phyloP scores from a whole-genome alignment of 768 basidiomycete genomes.

The Lanmaoa rubissima region DNA sequence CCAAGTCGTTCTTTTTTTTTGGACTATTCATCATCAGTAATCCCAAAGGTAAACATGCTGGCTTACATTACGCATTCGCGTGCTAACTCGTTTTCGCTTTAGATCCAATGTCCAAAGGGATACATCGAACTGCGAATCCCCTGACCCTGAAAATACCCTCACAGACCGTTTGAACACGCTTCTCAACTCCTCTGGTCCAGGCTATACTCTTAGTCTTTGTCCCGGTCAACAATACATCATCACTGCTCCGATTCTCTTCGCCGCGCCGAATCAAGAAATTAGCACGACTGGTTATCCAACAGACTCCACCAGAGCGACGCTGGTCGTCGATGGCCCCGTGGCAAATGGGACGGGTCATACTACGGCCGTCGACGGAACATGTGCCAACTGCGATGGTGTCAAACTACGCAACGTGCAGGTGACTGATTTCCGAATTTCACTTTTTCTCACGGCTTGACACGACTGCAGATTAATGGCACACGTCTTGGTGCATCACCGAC shows the following conservation, averaged over 20 bases:
- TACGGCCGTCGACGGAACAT: slow-evolving; percentile 69
- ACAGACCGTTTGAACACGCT: slow-evolving; percentile 65
- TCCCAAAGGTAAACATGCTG: slow-evolving; percentile 7
- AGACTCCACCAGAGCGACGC: slow-evolving; percentile 60
- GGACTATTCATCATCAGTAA: slow-evolving; percentile 12
- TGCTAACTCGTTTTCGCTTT: slow-evolving; percentile 1
- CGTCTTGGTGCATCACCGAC: slow-evolving; percentile 53
- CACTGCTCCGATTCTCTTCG: slow-evolving; percentile 63
- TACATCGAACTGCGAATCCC: slow-evolving; percentile 30
- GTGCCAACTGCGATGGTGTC: slow-evolving; percentile 55
- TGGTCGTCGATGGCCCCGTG: slow-evolving; percentile 67
- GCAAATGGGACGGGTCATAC: slow-evolving; percentile 64
- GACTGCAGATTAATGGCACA: slow-evolving; percentile 66
- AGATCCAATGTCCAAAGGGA: slow-evolving; percentile 2
- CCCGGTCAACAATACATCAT: slow-evolving; percentile 60
- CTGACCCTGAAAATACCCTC: slow-evolving; percentile 58
- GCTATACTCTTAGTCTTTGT: slow-evolving; percentile 68
- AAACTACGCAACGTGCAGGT: slow-evolving; percentile 75
- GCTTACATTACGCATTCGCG: neutral
- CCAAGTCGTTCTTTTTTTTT: neutral
- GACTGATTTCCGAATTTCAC: neutral
- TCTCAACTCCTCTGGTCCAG: slow-evolving; percentile 62
- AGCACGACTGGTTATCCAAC: slow-evolving; percentile 76
- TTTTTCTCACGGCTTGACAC: neutral
- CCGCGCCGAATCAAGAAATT: slow-evolving; percentile 73